phyloP scores from a whole-genome alignment of 257 asterid genomes.

The Plantago major region DNA sequence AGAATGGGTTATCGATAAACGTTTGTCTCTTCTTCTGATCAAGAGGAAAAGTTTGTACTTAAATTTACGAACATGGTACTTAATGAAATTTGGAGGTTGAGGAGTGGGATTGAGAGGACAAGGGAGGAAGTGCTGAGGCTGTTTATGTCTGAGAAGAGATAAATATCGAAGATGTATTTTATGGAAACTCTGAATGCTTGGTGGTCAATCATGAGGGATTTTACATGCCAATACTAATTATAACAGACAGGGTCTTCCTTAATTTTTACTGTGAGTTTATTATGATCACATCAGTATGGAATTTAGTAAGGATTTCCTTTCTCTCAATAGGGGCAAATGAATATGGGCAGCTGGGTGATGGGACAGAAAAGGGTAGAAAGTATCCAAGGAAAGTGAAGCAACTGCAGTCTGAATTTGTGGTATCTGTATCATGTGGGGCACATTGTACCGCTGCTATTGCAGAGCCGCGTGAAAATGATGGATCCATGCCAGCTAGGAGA shows the following conservation, averaged over 20 bases:
- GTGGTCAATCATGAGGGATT: too few species aligned
- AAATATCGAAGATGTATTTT: too few species aligned
- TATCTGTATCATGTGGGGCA: slow-evolving; percentile 88
- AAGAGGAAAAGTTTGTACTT: too few species aligned
- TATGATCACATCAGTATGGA: not conserved
- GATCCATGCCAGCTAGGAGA: slow-evolving; percentile 62
- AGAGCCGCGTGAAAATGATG: slow-evolving; percentile 81
- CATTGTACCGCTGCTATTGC: slow-evolving; percentile 93
- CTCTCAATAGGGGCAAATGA: slow-evolving; percentile 76
- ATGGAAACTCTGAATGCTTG: too few species aligned
- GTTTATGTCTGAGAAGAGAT: too few species aligned
- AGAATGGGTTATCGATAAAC: too few species aligned
- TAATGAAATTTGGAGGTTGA: too few species aligned
- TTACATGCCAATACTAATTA: too few species aligned
- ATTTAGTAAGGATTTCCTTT: not conserved
- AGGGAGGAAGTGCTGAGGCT: too few species aligned
- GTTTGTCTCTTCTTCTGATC: too few species aligned
- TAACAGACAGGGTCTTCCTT: not conserved
- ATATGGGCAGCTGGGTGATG: slow-evolving; percentile 97
- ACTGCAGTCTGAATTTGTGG: slow-evolving; percentile 70
- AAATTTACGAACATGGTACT: too few species aligned
- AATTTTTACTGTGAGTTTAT: not conserved
- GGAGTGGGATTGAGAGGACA: too few species aligned
- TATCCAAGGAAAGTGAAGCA: slow-evolving; percentile 74
- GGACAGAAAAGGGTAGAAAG: slow-evolving; percentile 66